phyloP scores from a whole-genome alignment of 2,329 filamentous ascomycete genomes.

The Huntiella bhutanensis region DNA sequence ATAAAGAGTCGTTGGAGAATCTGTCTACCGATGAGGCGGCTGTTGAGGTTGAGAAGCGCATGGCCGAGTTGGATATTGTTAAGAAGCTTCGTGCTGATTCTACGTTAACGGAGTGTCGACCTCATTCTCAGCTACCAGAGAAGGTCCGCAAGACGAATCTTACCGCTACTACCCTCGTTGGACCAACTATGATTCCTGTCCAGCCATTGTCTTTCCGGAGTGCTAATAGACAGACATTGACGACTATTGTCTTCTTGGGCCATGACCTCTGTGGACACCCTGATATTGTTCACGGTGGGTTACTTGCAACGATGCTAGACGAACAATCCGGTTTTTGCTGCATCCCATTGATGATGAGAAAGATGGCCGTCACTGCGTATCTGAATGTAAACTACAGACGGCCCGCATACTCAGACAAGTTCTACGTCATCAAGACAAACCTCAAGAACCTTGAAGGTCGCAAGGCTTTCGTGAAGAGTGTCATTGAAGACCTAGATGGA shows the following conservation, averaged over 20 bases:
- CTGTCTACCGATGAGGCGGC: slow-evolving; percentile 41
- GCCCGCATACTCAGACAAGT: slow-evolving; percentile 57
- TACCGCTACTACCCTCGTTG: slow-evolving; percentile 62
- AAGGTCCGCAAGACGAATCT: slow-evolving; percentile 54
- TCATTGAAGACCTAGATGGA: slow-evolving; percentile 57
- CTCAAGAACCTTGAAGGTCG: slow-evolving; percentile 76
- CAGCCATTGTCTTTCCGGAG: slow-evolving; percentile 66
- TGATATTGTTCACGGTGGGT: slow-evolving; percentile 74
- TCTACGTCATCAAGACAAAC: slow-evolving; percentile 57
- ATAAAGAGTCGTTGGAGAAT: slow-evolving; percentile 53
- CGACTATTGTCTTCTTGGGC: slow-evolving; percentile 55
- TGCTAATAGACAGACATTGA: slow-evolving; percentile 45
- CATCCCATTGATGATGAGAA: slow-evolving; percentile 73
- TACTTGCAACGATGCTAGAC: slow-evolving; percentile 78
- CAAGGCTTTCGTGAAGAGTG: slow-evolving; percentile 85
- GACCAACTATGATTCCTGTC: slow-evolving; percentile 56
- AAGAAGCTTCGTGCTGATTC: slow-evolving; percentile 46
- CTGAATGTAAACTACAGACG: slow-evolving; percentile 67
- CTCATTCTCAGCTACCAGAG: slow-evolving; percentile 69
- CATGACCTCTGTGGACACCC: slow-evolving; percentile 72
- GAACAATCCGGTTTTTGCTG: slow-evolving; percentile 78
- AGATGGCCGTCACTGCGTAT: slow-evolving; percentile 71
- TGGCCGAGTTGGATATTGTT: slow-evolving; percentile 59
- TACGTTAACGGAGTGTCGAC: slow-evolving; percentile 56
- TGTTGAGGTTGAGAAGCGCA: slow-evolving; percentile 48